Conservation (phyloP, 345 rosid species). For the Eucalyptus melliodora region DNA sequence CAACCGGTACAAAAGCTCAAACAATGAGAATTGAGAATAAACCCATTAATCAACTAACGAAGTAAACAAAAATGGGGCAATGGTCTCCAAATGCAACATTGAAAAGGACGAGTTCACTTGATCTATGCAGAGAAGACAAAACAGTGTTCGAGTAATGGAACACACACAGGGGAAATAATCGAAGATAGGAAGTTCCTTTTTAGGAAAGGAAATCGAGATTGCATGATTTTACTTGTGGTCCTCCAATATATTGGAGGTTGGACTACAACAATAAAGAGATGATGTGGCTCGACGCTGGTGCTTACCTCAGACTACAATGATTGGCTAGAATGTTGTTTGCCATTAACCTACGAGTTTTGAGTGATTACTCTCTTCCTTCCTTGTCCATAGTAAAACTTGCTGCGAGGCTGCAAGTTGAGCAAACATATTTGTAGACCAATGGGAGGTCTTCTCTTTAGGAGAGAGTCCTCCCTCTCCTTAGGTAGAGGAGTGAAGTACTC, state of each 20-base stretch:
- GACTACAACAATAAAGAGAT: not conserved
- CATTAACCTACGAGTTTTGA: not conserved
- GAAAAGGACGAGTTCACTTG: rapidly evolving
- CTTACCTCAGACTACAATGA: not conserved
- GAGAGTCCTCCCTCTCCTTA: not conserved
- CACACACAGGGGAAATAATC: not conserved
- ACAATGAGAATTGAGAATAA: no score
- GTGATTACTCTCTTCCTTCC: not conserved
- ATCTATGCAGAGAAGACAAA: not conserved
- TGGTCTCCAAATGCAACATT: not conserved
- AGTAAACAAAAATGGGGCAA: not conserved
- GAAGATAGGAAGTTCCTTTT: not conserved
- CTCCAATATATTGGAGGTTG: not conserved
- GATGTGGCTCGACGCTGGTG: rapidly evolving
- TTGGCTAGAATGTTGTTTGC: not conserved
- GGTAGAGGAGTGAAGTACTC: not conserved
- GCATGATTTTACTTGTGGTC: not conserved
- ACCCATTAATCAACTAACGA: not conserved
- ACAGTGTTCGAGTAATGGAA: not conserved
- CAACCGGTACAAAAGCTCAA: not conserved
- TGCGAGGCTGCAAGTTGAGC: not conserved
- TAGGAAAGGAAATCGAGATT: not conserved
- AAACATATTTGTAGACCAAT: not conserved
- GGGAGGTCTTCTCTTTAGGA: not conserved
- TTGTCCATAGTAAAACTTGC: not conserved